phyloP scores from a whole-genome alignment of 495 filamentous ascomycete genomes.

The Aspergillus olivimuriae region DNA sequence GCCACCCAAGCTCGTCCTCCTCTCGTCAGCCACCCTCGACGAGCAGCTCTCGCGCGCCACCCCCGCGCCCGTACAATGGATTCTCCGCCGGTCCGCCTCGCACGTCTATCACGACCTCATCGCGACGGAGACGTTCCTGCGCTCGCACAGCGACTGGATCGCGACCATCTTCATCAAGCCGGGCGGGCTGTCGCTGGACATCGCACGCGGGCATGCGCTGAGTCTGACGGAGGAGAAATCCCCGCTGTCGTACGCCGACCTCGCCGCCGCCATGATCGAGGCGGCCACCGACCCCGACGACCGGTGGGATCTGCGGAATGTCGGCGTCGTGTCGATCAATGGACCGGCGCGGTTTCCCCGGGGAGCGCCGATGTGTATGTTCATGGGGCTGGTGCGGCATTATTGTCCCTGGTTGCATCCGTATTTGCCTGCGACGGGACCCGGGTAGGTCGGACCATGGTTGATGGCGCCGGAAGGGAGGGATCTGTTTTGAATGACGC shows the following conservation, averaged over 20 bases:
- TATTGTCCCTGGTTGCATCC: slow-evolving; percentile 28
- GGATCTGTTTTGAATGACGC: no score
- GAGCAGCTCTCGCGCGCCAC: slow-evolving; percentile 18
- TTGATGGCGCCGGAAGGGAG: no score
- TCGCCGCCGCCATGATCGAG: slow-evolving; percentile 44
- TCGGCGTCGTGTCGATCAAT: slow-evolving; percentile 25
- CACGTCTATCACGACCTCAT: slow-evolving; percentile 12
- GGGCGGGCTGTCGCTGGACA: slow-evolving; percentile 30
- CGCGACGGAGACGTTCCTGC: slow-evolving; percentile 28
- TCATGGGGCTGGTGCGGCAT: slow-evolving; percentile 24
- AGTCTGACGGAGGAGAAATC: slow-evolving; percentile 25
- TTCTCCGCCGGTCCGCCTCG: slow-evolving; percentile 1
- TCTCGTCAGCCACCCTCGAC: slow-evolving; percentile 33
- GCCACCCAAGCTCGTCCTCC: slow-evolving; percentile 36
- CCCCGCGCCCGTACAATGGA: background rate
- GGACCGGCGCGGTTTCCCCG: slow-evolving; percentile 16
- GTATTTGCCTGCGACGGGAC: slow-evolving; percentile 18
- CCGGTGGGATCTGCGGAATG: slow-evolving; percentile 28
- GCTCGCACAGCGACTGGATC: slow-evolving; percentile 29
- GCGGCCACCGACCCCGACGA: slow-evolving; percentile 30
- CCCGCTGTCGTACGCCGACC: slow-evolving; percentile 35
- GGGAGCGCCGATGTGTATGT: slow-evolving; percentile 12
- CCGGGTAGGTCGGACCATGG: no score
- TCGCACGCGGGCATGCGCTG: slow-evolving; percentile 30
- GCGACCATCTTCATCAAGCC: slow-evolving; percentile 39